Evolutionary conservation across 805 yeast genomes (phyloP).

Genomic region (Ogataea ganodermae): DNA sequence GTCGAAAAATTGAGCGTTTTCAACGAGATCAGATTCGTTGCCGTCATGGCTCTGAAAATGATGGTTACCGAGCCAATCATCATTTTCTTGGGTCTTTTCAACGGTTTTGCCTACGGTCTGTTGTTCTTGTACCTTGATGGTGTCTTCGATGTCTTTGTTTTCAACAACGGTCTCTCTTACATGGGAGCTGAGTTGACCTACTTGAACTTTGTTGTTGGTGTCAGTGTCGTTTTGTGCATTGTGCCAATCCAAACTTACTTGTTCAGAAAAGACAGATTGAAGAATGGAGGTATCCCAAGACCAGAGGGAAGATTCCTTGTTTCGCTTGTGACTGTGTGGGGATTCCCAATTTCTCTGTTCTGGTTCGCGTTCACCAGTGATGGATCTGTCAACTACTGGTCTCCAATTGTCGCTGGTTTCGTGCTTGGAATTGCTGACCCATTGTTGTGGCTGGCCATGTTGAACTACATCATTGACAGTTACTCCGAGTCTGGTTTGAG

Average conservation of each 20-base stretch:
- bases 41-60: conserved; percentile 36
- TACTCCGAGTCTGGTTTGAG: conserved; percentile 37
- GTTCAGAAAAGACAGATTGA: conserved; percentile 33
- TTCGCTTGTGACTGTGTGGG: conserved; percentile 39
- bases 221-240: conserved; percentile 28
- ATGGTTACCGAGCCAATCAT: conserved; percentile 39
- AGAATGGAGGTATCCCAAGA: conserved; percentile 36
- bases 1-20: conserved; percentile 27
- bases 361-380: conserved; percentile 39
- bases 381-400: conserved; percentile 37
- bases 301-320: conserved; percentile 38
- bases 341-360: conserved; percentile 38
- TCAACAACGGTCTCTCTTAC: conserved; percentile 33
- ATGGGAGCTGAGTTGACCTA: conserved; percentile 38
- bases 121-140: conserved; percentile 39
- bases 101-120: conserved; percentile 40
- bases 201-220: conserved; percentile 40
- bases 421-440: conserved; percentile 38
- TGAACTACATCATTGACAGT: conserved; percentile 37
- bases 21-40: conserved; percentile 34
- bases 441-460: conserved; percentile 38
- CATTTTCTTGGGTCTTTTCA: conserved; percentile 36
- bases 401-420: conserved; percentile 37
- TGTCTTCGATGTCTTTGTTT: conserved; percentile 37
- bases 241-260: conserved; percentile 37